A percentile compares a stretch with the other conserved stretches of the same genome.
These are phyloP conservation scores for Vitis labrusca DNA, from an alignment of 164 flowering plant genomes.

Conservation along the genomic window DNA sequence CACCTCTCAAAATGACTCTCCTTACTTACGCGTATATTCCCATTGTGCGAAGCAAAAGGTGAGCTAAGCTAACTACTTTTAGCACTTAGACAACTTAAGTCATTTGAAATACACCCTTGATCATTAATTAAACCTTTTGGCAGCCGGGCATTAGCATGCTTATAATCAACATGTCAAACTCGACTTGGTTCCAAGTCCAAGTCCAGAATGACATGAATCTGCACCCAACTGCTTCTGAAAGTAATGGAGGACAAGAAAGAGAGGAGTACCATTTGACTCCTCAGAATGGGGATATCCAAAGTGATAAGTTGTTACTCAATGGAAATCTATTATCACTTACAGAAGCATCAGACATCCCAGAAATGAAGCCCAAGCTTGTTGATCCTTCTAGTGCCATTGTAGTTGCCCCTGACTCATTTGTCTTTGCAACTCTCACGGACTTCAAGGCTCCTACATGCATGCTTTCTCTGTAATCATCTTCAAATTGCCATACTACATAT, in stretches of 20 bases:
- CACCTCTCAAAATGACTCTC: conserved; percentile 31
- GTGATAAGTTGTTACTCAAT: conserved; percentile 46
- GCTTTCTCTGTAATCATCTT: not conserved
- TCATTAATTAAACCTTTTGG: too few species aligned
- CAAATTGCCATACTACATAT: too few species aligned
- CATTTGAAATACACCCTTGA: too few species aligned
- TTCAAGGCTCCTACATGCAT: conserved; percentile 51
- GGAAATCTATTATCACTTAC: conserved; percentile 47
- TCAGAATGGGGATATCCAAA: conserved; percentile 44
- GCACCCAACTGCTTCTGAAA: conserved; percentile 1
- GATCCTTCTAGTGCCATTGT: conserved; percentile 26
- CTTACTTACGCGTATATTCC: conserved; percentile 48
- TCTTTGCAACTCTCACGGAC: conserved; percentile 31
- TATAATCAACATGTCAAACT: conserved; percentile 48
- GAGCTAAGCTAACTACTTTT: too few species aligned
- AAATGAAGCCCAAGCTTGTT: conserved; percentile 36
- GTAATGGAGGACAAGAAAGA: conserved; percentile 14
- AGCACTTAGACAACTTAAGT: too few species aligned
- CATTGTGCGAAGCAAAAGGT: conserved; percentile 60
- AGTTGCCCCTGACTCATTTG: conserved; percentile 40
- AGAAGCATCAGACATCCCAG: conserved; percentile 39
- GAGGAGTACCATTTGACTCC: conserved; percentile 63
- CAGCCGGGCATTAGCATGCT: too few species aligned
- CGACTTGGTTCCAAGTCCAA: conserved; percentile 30
- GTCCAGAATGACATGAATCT: conserved; percentile 31